These are phyloP conservation scores for Blastobotrys elegans DNA, from an alignment of 1,139 yeast species.

Conservation along the genomic window DNA sequence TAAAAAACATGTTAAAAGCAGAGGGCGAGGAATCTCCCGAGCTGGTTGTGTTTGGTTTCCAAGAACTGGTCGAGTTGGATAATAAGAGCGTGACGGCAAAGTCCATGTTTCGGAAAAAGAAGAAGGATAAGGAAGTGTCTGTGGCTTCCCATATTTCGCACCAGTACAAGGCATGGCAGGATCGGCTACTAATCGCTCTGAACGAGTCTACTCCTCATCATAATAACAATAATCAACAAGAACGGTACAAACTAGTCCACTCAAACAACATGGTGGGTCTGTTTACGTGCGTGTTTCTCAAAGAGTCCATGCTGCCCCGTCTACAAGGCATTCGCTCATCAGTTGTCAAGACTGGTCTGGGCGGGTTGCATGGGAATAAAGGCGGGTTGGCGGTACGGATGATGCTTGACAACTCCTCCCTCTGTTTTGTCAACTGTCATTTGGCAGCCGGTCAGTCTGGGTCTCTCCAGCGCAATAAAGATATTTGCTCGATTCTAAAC, in stretches of 20 bases:
- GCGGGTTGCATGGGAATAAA: conserved; percentile 92
- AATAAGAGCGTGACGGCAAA: conserved; percentile 77
- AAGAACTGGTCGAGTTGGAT: conserved; percentile 85
- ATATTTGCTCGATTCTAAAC: conserved; percentile 63
- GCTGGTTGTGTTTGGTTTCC: conserved; percentile 80
- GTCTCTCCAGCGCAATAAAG: conserved; percentile 76
- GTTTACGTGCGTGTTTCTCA: conserved; percentile 61
- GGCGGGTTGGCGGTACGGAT: conserved; percentile 90
- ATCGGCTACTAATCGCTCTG: conserved; percentile 25
- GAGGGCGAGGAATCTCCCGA: conserved; percentile 46
- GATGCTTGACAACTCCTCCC: conserved; percentile 64
- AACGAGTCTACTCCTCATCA: conserved; percentile 14
- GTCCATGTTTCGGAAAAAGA: conserved; percentile 45
- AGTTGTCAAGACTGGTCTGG: conserved; percentile 86
- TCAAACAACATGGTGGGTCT: conserved; percentile 88
- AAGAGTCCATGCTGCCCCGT: conserved; percentile 43
- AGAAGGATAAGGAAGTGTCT: conserved; percentile 25
- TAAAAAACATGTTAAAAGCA: conserved; percentile 19
- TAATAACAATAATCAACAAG: too few relatives aligned
- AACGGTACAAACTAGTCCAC: conserved; percentile 59
- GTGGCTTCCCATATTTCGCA: conserved; percentile 34
- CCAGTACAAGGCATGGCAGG: conserved; percentile 40
- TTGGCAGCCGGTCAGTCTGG: conserved; percentile 85
- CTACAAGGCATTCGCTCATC: conserved; percentile 69
- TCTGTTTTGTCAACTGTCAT: conserved; percentile 83